These are phyloP conservation scores for Platanthera guangdongensis DNA, from an alignment of 106 monocot species.

Conservation along the genomic window DNA sequence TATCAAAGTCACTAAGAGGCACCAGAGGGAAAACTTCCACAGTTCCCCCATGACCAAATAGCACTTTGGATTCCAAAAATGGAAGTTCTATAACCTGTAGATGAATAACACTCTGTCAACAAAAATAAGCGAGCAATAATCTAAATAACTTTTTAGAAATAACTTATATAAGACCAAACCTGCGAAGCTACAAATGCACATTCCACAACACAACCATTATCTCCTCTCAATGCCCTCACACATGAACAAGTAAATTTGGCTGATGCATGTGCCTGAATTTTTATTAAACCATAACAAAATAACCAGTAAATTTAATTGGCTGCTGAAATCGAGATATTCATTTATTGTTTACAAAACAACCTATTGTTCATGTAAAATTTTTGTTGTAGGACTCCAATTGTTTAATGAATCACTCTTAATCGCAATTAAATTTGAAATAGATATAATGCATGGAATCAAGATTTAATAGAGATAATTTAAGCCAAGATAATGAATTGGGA, in stretches of 20 bases:
- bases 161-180: conserved; percentile 30
- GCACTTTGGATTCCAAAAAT: conserved; percentile 81
- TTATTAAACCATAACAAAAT: conserved; percentile 43
- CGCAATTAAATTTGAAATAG: too few species aligned
- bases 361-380: too few species aligned
- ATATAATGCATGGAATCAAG: too few species aligned
- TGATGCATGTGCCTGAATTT: conserved; percentile 81
- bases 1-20: conserved; percentile 73
- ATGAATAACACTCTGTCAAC: not conserved
- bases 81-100: conserved; percentile 74
- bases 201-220: conserved; percentile 68
- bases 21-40: conserved; percentile 77
- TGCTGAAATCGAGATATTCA: too few species aligned
- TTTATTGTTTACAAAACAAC: too few species aligned
- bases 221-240: conserved; percentile 63
- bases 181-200: conserved; percentile 82
- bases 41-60: too few species aligned
- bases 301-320: too few species aligned
- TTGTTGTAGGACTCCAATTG: too few species aligned
- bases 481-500: too few species aligned
- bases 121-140: not conserved
- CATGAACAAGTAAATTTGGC: conserved; percentile 88
- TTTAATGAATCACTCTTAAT: too few species aligned
- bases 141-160: not conserved
- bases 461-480: too few species aligned